These are phyloP conservation scores for Tritrichomonas musculus DNA, from an alignment of 208 protist genomes.

Conservation along the genomic window DNA sequence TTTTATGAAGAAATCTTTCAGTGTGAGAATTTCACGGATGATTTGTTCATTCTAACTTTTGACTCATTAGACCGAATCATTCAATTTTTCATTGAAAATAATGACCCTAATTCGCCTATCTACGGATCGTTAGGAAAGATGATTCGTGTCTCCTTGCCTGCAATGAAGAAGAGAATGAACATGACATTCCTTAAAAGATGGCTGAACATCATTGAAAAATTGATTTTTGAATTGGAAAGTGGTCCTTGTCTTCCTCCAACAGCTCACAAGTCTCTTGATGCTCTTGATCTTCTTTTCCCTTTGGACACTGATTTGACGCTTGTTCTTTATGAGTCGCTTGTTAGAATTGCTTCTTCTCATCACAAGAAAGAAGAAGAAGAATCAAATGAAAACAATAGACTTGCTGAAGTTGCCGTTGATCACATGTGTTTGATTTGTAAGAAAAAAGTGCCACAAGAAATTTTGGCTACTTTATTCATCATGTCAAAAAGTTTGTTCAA, in stretches of 20 bases:
- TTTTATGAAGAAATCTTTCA: constrained; percentile 25
- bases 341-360: not conserved
- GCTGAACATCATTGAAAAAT: not conserved
- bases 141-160: not conserved
- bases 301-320: not conserved
- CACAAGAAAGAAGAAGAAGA: too few relatives aligned
- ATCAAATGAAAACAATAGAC: not conserved
- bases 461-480: not conserved
- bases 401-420: not conserved
- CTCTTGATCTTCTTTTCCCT: not conserved
- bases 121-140: not conserved
- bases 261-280: not conserved
- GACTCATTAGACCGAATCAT: not conserved
- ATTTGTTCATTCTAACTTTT: not conserved
- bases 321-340: not conserved
- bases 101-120: not conserved
- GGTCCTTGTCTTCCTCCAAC: not conserved
- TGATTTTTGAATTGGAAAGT: not conserved
- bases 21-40: not conserved
- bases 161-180: not conserved
- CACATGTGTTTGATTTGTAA: not conserved
- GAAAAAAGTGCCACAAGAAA: not conserved
- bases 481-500: not conserved
- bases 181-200: not conserved
- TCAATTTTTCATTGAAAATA: not conserved